phyloP scores from a whole-genome alignment of 257 asterid species.

The Salvia miltiorrhiza region DNA sequence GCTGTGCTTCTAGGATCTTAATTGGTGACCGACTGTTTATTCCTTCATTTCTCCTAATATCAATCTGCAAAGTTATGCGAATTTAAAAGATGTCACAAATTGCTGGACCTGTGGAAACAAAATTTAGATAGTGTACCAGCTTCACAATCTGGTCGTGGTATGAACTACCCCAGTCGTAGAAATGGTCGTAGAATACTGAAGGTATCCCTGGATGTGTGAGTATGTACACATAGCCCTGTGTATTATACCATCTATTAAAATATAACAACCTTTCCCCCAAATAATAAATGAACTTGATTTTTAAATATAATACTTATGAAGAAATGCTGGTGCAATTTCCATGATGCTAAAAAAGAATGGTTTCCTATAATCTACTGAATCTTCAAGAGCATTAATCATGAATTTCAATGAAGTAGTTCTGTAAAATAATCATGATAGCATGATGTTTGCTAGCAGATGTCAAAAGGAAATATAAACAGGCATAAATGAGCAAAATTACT shows the following conservation, averaged over 20 bases:
- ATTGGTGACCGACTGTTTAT: slow-evolving; percentile 72
- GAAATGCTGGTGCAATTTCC: not conserved
- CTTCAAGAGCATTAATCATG: not conserved
- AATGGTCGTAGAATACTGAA: slow-evolving; percentile 81
- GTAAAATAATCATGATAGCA: not conserved
- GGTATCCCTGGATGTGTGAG: slow-evolving; percentile 95
- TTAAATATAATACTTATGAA: not conserved
- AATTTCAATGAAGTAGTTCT: not conserved
- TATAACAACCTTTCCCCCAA: not conserved
- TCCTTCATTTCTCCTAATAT: slow-evolving; percentile 58
- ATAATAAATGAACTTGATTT: not conserved
- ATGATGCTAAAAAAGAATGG: not conserved
- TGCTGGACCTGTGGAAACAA: not conserved
- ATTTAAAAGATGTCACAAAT: not conserved
- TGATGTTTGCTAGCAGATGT: not conserved
- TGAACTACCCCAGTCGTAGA: slow-evolving; percentile 71
- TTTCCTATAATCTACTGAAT: not conserved
- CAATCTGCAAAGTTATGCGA: slow-evolving; percentile 45
- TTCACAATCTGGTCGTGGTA: slow-evolving; percentile 72
- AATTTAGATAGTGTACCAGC: slow-evolving; percentile 48
- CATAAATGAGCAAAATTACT: not conserved
- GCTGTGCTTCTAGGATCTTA: slow-evolving; percentile 61
- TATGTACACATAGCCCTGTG: slow-evolving; percentile 80
- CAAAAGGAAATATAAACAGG: not conserved
- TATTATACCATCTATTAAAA: not conserved